phyloP scores from a whole-genome alignment of 23 red algal genomes.

The Gracilaria gracilis region DNA sequence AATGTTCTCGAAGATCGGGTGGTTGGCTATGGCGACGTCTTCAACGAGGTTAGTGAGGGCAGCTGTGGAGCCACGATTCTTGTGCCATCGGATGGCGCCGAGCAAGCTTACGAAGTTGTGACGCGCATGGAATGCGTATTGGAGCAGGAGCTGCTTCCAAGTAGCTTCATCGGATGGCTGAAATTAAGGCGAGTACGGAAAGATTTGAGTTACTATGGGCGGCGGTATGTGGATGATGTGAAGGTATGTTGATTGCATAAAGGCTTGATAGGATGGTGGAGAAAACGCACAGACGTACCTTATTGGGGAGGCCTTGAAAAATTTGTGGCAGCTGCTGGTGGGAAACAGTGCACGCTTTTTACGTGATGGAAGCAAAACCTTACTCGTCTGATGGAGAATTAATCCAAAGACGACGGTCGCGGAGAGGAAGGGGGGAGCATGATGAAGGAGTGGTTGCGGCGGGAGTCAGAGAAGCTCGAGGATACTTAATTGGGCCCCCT shows the following conservation, averaged over 20 bases:
- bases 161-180: conserved; percentile 36
- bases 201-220: background rate
- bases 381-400: conserved; percentile 23
- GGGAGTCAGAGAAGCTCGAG: background rate
- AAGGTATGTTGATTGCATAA: background rate
- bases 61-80: conserved; percentile 21
- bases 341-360: conserved; percentile 36
- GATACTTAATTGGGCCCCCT: no score
- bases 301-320: conserved; percentile 13
- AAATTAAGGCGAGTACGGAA: background rate
- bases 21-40: conserved; percentile 22
- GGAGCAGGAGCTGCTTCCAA: conserved; percentile 55
- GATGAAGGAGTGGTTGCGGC: background rate
- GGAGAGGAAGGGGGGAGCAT: no score
- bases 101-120: conserved; percentile 71
- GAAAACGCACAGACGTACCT: background rate
- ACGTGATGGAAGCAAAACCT: conserved; percentile 18
- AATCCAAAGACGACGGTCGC: conserved; percentile 9
- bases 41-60: conserved; percentile 17
- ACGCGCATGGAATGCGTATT: conserved; percentile 54
- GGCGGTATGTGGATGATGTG: background rate
- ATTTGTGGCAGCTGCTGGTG: conserved; percentile 20
- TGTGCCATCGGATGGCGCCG: conserved; percentile 63
- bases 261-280: background rate
- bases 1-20: conserved; percentile 35